Base-by-base conservation (phyloP, 2,329 filamentous ascomycete genomes). In the Phaeoacremonium minimum region DNA sequence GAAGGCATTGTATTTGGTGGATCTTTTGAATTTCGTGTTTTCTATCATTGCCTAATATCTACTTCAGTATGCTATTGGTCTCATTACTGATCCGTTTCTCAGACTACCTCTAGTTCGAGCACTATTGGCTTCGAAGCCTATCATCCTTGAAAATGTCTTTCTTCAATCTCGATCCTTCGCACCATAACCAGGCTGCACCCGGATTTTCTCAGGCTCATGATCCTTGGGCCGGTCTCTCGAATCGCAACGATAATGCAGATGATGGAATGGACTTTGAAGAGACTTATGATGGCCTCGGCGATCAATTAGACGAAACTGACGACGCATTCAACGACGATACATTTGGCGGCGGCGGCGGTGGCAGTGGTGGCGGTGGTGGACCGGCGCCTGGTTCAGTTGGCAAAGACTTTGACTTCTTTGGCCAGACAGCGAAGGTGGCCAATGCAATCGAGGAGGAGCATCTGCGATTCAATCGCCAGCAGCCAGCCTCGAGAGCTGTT, bases 241-340 rank as follows among this genome's bases (percentile, higher is more conserved):
- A 73, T 50, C 74, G 70, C 34, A 72, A 75, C 41, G 75, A 83
- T 41, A 78, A 83, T 49, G 62, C 63, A 35, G 70, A 71, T 47
- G 77, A 75, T 43, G 69, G 66, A 16, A 57, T 73, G 52, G 86
- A 97, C 52, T 98, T 97, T 50, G 93, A 98, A 52, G 89, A 98
- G 57, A 97, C 91, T 26, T 97, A 97, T 58, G 93, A 98, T 61
- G 91, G 91, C 14, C 72, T 98, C 28, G 93, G 89, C 38, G 86
- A 95, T 55, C 81, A 86, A 60, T 81, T 98, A 22, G 83, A 95
- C 52, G 91, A 98, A 58, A 83, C 86, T 15, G 87, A 91, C 53
- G 93, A 98, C 69, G 88, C 77, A 34, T 88, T 96, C 73, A 98
- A 98, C 61, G 88, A 97, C 52, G 93, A 97, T 57, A 98, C 93